Evolutionary conservation across 164 flowering plant species (phyloP), one percentile per base, ranked within the genome.

Genomic region (Stephania cephalantha): DNA sequence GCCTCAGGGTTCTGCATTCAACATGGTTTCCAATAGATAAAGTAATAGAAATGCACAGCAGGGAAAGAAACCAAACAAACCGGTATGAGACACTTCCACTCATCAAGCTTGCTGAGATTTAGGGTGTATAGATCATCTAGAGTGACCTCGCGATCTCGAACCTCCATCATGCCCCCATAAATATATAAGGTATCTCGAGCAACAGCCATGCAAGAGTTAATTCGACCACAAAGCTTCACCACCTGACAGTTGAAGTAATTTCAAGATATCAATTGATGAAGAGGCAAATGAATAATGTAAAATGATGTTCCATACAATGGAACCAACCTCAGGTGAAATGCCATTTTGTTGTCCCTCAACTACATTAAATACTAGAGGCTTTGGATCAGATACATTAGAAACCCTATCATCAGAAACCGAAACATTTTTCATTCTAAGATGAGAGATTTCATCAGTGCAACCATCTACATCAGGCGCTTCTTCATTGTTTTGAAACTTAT

Each of bases 101-200:
- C 98, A 78, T 95, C 99, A 76, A 95, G 97, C 83, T 95, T 95
- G 86, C 91, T 90, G 70, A 93, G 94, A 85, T 95, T 93, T 64
- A 93, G 96, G 22, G 86, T 83, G 85, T 90, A 91, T 52, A 95
- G 71, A 82, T 95, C 99, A 86, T 95, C 98, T 65, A 95, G 91
- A 17, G 96, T 90, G 79, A 95, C 86, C 83, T 95, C 99, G 79
- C 69, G 84, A 83, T 95, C 99, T 82, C 84, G 90, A 75, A 89
- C 78, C 84, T 95, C 99, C 97, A 95, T 90, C 93, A 91, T 92
- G 75, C 99, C 98, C 30, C 99, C 99, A 81, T 90, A 95, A 18
- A 95, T 73, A 70, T 93, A 93, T 61, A 95, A 72, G 25, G 89
- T 90, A 87, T 95, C 99, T 78, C 78, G 85, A 74, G 91, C 97